Conservation (phyloP, 371 early-diverging fungal species). For the Syncephalastrum sp. region DNA sequence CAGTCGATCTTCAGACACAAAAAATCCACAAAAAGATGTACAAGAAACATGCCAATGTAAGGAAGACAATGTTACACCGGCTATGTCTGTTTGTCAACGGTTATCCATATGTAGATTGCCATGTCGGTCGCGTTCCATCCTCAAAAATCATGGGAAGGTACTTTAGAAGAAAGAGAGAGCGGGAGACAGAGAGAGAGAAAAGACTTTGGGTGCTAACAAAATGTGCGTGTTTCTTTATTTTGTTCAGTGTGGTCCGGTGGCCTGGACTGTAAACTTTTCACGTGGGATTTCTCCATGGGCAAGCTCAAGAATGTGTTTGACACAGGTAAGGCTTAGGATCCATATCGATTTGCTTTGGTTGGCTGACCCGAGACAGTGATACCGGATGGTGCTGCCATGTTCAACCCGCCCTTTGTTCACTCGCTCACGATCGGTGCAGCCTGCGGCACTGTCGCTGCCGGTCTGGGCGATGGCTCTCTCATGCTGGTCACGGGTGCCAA, state of each 20-base stretch:
- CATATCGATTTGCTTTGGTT: no score
- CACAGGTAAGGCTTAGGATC: slow-evolving; percentile 23
- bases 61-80: background rate
- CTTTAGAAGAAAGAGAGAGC: background rate
- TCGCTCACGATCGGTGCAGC: slow-evolving; percentile 22
- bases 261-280: slow-evolving; percentile 40
- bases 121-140: slow-evolving; percentile 44
- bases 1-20: slow-evolving; percentile 42
- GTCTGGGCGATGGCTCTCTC: slow-evolving; percentile 43
- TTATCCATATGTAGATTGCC: slow-evolving; percentile 26
- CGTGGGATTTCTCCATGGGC: slow-evolving; percentile 50
- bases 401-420: slow-evolving; percentile 53
- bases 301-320: slow-evolving; percentile 23
- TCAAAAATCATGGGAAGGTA: slow-evolving; percentile 51
- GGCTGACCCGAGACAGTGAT: no score
- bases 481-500: slow-evolving; percentile 17
- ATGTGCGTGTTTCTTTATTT: background rate
- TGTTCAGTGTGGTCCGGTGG: slow-evolving; percentile 52
- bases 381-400: slow-evolving; percentile 20
- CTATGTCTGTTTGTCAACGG: background rate
- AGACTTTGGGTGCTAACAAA: background rate
- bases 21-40: slow-evolving; percentile 38
- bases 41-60: slow-evolving; percentile 41
- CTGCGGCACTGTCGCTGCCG: slow-evolving; percentile 42
- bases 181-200: background rate